These are phyloP conservation scores for Dalbergia cochinchinensis DNA, from an alignment of 306 rosid genomes.

Conservation along the genomic window DNA sequence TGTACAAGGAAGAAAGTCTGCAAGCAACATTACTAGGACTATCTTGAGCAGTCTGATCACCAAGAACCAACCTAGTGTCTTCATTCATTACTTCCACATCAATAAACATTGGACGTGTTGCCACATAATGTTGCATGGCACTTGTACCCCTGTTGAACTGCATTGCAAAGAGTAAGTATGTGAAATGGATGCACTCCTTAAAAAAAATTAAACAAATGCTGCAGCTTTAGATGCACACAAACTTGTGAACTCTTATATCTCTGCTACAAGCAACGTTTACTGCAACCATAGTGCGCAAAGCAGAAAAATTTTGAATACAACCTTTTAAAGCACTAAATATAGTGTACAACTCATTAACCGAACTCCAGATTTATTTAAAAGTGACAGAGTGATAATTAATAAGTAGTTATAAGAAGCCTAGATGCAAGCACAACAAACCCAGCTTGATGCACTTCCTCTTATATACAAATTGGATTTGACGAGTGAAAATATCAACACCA, in stretches of 20 bases:
- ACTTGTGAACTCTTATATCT: conserved; percentile 14
- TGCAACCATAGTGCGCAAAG: conserved; percentile 25
- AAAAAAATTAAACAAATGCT: conserved; percentile 30
- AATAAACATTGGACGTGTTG: conserved; percentile 99
- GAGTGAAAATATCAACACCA: too few species aligned
- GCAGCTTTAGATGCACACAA: conserved; percentile 27
- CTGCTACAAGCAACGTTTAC: conserved; percentile 27
- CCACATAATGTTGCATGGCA: conserved; percentile 99
- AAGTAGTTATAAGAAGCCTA: too few species aligned
- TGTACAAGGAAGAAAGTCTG: conserved; percentile 90
- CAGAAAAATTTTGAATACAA: too few species aligned
- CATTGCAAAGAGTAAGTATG: conserved; percentile 39
- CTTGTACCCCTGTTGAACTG: conserved; percentile 99
- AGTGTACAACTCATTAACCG: too few species aligned
- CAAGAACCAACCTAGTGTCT: conserved; percentile 94
- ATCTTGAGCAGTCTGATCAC: conserved; percentile 84
- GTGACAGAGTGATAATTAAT: too few species aligned
- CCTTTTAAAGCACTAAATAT: too few species aligned
- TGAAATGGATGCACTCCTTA: conserved; percentile 6
- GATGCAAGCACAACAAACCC: too few species aligned
- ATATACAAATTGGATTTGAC: too few species aligned
- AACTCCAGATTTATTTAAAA: too few species aligned
- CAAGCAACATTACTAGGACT: conserved; percentile 93
- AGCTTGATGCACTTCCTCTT: too few species aligned
- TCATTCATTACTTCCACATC: conserved; percentile 97